phyloP scores from a whole-genome alignment of 2,329 filamentous ascomycete species.

The Claviceps africana region DNA sequence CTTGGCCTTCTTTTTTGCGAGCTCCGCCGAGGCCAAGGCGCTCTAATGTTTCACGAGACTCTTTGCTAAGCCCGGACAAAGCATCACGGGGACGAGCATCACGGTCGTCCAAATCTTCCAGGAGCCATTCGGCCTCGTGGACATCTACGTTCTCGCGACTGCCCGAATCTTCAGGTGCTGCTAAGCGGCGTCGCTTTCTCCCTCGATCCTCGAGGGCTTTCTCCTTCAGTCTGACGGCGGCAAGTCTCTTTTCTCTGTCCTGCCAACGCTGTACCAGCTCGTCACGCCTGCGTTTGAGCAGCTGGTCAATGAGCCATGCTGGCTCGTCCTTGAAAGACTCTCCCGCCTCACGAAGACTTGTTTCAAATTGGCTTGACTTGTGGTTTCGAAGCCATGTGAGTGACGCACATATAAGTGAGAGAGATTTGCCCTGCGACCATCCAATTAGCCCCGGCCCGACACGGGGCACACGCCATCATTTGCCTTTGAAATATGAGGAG shows the following conservation, averaged over 20 bases:
- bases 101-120: constrained; percentile 53
- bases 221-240: constrained; percentile 49
- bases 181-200: constrained; percentile 32
- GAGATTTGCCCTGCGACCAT: constrained; percentile 57
- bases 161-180: constrained; percentile 16
- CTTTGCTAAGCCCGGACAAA: constrained; percentile 51
- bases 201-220: constrained; percentile 39
- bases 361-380: constrained; percentile 48
- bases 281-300: constrained; percentile 52
- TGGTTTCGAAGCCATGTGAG: constrained; percentile 83
- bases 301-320: constrained; percentile 71
- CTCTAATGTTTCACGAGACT: constrained; percentile 61
- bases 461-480: background rate
- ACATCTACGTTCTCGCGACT: constrained; percentile 18
- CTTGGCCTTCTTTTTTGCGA: constrained; percentile 23
- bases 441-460: background rate
- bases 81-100: constrained; percentile 21
- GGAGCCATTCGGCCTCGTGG: constrained; percentile 56
- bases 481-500: background rate
- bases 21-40: constrained; percentile 39
- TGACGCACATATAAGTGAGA: constrained; percentile 80
- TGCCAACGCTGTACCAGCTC: constrained; percentile 53
- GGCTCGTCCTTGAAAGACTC: constrained; percentile 52
- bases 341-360: constrained; percentile 30
- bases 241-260: constrained; percentile 60